Evolutionary conservation across 148 eudicot genomes (phyloP).

Genomic region (Camellia lanceoleosa): DNA sequence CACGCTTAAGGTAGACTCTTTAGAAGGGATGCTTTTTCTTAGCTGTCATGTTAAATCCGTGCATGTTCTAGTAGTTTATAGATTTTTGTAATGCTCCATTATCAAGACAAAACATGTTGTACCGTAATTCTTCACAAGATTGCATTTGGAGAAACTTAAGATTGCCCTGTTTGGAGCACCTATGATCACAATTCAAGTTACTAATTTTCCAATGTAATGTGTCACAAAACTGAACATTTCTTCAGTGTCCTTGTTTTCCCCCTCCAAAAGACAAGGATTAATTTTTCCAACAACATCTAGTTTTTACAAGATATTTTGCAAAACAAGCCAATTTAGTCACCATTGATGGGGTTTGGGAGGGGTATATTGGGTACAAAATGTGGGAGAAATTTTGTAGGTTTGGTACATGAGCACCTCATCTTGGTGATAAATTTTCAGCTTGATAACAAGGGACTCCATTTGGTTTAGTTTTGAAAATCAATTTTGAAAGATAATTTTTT

Average conservation of each 20-base stretch:
- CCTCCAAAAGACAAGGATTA: neutral
- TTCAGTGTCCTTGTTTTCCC: neutral
- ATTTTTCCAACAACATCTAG: neutral
- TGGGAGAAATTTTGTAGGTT: too few relatives aligned
- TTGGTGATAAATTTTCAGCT: neutral
- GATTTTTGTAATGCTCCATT: neutral
- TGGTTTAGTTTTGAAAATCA: neutral
- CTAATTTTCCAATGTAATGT: too few relatives aligned
- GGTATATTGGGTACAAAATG: too few relatives aligned
- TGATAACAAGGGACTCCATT: neutral
- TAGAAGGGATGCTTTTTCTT: neutral
- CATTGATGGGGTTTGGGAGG: too few relatives aligned
- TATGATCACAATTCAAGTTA: neutral
- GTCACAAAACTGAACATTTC: too few relatives aligned
- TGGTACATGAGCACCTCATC: neutral
- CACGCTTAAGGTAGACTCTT: slow-evolving; percentile 36
- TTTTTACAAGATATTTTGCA: neutral
- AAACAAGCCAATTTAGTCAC: neutral
- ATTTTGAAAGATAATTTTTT: neutral
- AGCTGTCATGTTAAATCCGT: neutral
- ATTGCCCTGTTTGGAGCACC: too few relatives aligned
- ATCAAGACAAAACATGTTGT: neutral
- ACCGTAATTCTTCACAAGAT: too few relatives aligned
- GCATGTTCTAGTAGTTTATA: neutral
- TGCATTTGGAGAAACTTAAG: too few relatives aligned